Evolutionary conservation across 2,329 filamentous ascomycete species (phyloP), one percentile per base, ranked within the genome.

Genomic region (Fusarium agapanthi): DNA sequence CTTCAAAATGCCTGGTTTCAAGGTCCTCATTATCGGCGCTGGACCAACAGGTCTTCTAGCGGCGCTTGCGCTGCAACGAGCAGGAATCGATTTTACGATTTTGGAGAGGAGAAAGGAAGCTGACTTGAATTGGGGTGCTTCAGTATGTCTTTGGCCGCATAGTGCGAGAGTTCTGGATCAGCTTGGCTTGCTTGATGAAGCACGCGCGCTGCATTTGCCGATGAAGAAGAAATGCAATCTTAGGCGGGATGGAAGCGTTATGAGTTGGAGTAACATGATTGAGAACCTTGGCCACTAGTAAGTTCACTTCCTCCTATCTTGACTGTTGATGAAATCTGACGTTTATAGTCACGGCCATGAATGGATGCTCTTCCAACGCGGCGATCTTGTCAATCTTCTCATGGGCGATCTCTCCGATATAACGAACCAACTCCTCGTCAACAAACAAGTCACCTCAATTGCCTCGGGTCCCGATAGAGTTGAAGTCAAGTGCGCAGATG

Each of bases 321-420:
- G 13, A 18, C 10, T 20, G 1, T 3, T 11, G 4, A 13, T 16
- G 15, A 37, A 6, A 13, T 7, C 57, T 71, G 6, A 68, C 48
- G 0, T 37, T 13, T 5, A 0, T 2, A 71, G 63, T 1, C 64
- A 71, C 13, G 73, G 73, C 1, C 73, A 75, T 15, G 60, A 65
- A 4, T 75, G 63, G 65, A 74, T 72, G 71, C 61, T 70, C 4
- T 75, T 74, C 20, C 60, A 70, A 3, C 68, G 73, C 9, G 62
- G 62, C 8, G 67, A 75, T 20, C 37, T 75, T 0, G 45, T 75
- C 16, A 59, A 75, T 9, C 8, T 70, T 3, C 68, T 75, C 11
- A 67, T 64, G 24, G 61, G 59, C 3, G 47, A 61, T 14, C 63
- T 75, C 2, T 53, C 71, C 1, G 66, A 73, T 1, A 34, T 45